Percentiles rank a stretch among this genome's conserved stretches.
These are phyloP conservation scores for Kluyveromyces aestuarii DNA, from an alignment of 805 yeast genomes.

Conservation along the genomic window DNA sequence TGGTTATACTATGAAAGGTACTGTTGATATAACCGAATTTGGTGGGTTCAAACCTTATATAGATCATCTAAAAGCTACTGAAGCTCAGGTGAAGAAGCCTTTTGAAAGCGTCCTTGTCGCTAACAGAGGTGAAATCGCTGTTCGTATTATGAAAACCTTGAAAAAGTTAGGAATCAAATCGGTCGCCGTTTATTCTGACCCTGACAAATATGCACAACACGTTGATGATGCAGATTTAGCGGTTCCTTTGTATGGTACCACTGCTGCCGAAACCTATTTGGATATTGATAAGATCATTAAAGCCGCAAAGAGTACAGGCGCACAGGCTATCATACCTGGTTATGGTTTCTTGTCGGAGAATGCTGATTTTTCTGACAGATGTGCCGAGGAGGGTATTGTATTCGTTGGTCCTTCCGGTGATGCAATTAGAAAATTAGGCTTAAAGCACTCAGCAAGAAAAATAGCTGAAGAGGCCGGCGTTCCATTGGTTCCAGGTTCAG, in stretches of 20 bases:
- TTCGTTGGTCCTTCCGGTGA: conserved; percentile 97
- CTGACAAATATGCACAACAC: conserved; percentile 83
- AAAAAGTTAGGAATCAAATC: conserved; percentile 70
- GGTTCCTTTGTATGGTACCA: conserved; percentile 65
- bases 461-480: conserved; percentile 88
- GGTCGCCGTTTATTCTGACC: conserved; percentile 85
- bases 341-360: conserved; percentile 95
- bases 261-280: conserved; percentile 88
- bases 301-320: conserved; percentile 75
- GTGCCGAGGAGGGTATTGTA: conserved; percentile 72
- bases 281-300: conserved; percentile 73
- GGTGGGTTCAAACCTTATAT: conserved; percentile 82
- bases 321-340: conserved; percentile 97
- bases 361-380: conserved; percentile 89
- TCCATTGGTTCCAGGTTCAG: conserved; percentile 97
- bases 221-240: conserved; percentile 77
- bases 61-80: conserved; percentile 11
- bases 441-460: conserved; percentile 94
- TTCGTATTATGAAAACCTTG: conserved; percentile 81
- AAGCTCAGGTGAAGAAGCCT: conserved; percentile 40
- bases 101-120: conserved; percentile 86
- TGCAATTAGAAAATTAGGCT: conserved; percentile 82
- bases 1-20: conserved; percentile 66
- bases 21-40: conserved; percentile 70
- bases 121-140: conserved; percentile 97